These are phyloP conservation scores for Anacardium occidentale DNA, from an alignment of 345 rosid genomes.

Conservation along the genomic window DNA sequence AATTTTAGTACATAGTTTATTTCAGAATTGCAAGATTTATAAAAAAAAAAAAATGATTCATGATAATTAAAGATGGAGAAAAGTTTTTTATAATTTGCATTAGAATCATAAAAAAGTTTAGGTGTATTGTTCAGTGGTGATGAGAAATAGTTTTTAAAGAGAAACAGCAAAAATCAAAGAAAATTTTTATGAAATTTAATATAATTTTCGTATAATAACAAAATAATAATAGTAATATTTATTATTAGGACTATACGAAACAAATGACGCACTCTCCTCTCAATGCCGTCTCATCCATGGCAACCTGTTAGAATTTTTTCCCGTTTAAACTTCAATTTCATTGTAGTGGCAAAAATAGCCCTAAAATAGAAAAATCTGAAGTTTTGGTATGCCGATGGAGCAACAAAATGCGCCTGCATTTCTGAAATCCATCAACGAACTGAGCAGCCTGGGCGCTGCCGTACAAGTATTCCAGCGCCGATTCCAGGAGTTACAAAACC, in stretches of 20 bases:
- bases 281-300: too few species aligned
- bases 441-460: constrained; percentile 38
- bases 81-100: constrained; percentile 41
- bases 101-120: too few species aligned
- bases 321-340: too few species aligned
- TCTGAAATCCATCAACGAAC: constrained; percentile 39
- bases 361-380: background rate
- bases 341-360: too few species aligned
- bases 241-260: background rate
- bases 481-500: constrained; percentile 50
- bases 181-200: background rate
- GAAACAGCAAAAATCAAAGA: too few species aligned
- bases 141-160: background rate
- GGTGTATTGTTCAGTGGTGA: constrained; percentile 28
- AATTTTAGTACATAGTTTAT: too few species aligned
- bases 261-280: background rate
- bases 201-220: too few species aligned
- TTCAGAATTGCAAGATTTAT: too few species aligned
- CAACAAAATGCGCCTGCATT: constrained; percentile 22
- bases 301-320: too few species aligned
- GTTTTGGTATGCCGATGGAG: background rate
- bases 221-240: too few species aligned
- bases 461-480: constrained; percentile 41
- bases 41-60: too few species aligned
- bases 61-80: too few species aligned